Percentiles rank a stretch among this genome's conserved stretches.
Conservation (phyloP, 2,329 filamentous ascomycete genomes). For the Fusarium nelsonii region DNA sequence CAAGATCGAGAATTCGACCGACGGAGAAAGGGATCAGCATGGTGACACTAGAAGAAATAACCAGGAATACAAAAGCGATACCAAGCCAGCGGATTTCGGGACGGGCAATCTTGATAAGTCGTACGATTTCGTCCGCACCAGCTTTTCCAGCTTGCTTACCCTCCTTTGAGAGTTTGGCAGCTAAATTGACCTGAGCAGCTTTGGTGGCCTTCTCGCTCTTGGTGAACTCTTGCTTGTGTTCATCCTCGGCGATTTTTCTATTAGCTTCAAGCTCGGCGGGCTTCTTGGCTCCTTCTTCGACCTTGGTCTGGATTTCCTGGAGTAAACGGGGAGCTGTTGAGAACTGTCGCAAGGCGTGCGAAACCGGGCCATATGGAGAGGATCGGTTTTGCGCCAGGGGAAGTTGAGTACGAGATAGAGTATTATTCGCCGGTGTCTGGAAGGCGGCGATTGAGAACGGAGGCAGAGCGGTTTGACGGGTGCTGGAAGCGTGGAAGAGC, state of each 20-base stretch:
- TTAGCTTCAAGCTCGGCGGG: conserved; percentile 50
- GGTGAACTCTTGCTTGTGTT: conserved; percentile 62
- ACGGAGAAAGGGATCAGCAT: conserved; percentile 98
- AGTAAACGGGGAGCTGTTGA: conserved; percentile 45
- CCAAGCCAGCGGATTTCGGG: conserved; percentile 84
- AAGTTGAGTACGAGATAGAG: conserved; percentile 15
- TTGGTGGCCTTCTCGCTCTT: conserved; percentile 87
- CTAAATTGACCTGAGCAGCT: conserved; percentile 89
- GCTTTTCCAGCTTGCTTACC: conserved; percentile 70
- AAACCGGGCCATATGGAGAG: conserved; percentile 27
- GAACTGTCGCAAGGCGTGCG: conserved; percentile 48
- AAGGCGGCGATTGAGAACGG: conserved; percentile 46
- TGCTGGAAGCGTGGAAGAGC: conserved; percentile 33
- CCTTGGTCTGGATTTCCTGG: conserved; percentile 46
- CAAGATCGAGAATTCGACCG: conserved; percentile 92
- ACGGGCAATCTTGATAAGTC: conserved; percentile 87
- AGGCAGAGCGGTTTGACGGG: conserved; percentile 41
- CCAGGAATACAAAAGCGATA: conserved; percentile 84
- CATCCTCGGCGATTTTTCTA: conserved; percentile 47
- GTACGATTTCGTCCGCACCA: conserved; percentile 81
- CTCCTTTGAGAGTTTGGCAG: conserved; percentile 88
- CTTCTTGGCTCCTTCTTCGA: conserved; percentile 55
- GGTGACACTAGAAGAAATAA: conserved; percentile 91
- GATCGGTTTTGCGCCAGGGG: conserved; percentile 6
- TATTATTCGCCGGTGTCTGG: conserved; percentile 34